Evolutionary conservation across 2,329 filamentous ascomycete genomes (phyloP).

Genomic region (Harringtonia lauricola): DNA sequence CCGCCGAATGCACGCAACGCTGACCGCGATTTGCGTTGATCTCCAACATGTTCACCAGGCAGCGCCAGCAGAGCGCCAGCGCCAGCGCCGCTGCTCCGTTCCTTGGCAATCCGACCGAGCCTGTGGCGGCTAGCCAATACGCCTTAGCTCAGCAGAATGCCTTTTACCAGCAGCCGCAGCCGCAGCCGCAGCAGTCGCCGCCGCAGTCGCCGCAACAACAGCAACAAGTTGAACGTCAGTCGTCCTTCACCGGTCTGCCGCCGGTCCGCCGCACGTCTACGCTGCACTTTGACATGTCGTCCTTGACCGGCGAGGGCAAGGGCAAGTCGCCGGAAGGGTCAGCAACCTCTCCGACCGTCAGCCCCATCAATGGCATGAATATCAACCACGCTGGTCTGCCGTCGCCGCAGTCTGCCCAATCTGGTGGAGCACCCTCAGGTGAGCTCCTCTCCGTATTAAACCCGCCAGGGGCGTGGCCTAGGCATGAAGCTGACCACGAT

Average conservation of each 20-base stretch:
- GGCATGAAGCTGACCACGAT: too few species aligned
- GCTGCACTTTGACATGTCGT: conserved; percentile 20
- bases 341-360: conserved; percentile 5
- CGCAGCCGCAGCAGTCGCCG: conserved; percentile 3
- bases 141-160: background rate
- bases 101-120: background rate
- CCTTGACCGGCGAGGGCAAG: conserved; percentile 19
- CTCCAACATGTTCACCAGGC: conserved; percentile 3
- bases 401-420: background rate
- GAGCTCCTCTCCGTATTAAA: background rate
- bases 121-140: too few species aligned
- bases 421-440: background rate
- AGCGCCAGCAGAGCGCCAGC: conserved; percentile 4
- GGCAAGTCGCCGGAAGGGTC: conserved; percentile 12
- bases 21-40: too few species aligned
- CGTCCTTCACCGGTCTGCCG: conserved; percentile 46
- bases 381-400: background rate
- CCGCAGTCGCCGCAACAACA: conserved; percentile 1
- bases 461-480: too few species aligned
- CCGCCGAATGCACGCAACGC: too few species aligned
- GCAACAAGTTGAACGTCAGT: conserved; percentile 18
- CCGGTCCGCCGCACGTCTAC: conserved; percentile 48
- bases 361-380: background rate
- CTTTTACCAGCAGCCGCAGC: conserved; percentile 5
- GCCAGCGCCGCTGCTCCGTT: background rate